Evolutionary conservation across 2,329 filamentous ascomycete genomes (phyloP).

Genomic region (Talaromyces albobiverticillius): DNA sequence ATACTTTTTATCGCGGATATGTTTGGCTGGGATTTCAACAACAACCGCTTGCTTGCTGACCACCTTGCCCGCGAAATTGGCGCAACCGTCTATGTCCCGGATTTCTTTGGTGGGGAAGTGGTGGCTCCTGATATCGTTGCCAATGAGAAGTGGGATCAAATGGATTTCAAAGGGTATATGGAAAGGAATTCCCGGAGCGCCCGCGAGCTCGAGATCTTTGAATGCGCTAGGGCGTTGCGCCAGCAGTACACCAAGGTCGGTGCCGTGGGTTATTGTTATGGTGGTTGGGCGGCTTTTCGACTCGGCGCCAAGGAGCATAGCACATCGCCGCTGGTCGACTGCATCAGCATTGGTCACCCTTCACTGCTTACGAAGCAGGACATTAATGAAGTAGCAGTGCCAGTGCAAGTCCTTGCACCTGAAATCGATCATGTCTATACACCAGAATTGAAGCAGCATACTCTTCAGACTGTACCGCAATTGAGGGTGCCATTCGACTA

Average conservation of each 20-base stretch:
- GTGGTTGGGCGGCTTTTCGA: slow-evolving; percentile 51
- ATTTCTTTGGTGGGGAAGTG: slow-evolving; percentile 37
- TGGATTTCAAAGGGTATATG: slow-evolving; percentile 42
- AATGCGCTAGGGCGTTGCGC: slow-evolving; percentile 34
- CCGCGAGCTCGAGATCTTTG: slow-evolving; percentile 39
- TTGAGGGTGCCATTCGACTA: slow-evolving; percentile 48
- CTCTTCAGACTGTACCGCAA: slow-evolving; percentile 38
- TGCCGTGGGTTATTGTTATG: slow-evolving; percentile 52
- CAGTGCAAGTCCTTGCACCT: slow-evolving; percentile 53
- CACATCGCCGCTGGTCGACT: slow-evolving; percentile 41
- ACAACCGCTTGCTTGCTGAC: slow-evolving; percentile 47
- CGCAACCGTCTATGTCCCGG: slow-evolving; percentile 46
- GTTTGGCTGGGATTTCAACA: slow-evolving; percentile 46
- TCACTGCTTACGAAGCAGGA: slow-evolving; percentile 44
- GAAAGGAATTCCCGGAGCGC: slow-evolving; percentile 34
- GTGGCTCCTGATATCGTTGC: slow-evolving; percentile 28
- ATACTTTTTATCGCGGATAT: slow-evolving; percentile 42
- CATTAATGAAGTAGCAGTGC: slow-evolving; percentile 46
- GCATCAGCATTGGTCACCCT: slow-evolving; percentile 47
- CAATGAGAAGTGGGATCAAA: slow-evolving; percentile 26
- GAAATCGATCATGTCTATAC: slow-evolving; percentile 48
- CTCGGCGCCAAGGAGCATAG: slow-evolving; percentile 43
- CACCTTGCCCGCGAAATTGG: slow-evolving; percentile 44
- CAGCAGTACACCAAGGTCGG: slow-evolving; percentile 31
- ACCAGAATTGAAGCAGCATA: slow-evolving; percentile 46